A percentile compares a stretch with the other conserved stretches of the same genome.
Evolutionary conservation across 2,329 filamentous ascomycete species (phyloP).

Genomic region (Ophiostoma tasmaniense): DNA sequence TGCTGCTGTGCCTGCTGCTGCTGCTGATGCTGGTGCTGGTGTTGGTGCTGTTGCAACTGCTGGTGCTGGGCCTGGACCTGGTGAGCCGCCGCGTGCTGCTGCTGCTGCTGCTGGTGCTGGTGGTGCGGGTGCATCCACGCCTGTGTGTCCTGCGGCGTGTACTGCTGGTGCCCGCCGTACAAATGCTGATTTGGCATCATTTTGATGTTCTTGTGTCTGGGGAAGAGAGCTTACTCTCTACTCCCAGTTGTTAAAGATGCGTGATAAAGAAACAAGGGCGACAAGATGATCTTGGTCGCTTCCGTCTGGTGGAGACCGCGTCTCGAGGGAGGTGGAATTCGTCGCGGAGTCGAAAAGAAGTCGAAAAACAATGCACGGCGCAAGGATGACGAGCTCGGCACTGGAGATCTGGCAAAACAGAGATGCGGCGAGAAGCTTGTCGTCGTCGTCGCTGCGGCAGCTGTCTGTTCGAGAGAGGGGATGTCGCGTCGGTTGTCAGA

Average conservation of each 20-base stretch:
- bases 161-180: slow-evolving; percentile 59
- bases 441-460: background rate
- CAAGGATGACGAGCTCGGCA: background rate
- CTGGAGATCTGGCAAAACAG: background rate
- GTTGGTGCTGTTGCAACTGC: slow-evolving; percentile 59
- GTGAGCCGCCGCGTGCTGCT: slow-evolving; percentile 12
- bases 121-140: slow-evolving; percentile 63
- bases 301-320: background rate
- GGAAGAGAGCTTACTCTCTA: slow-evolving; percentile 7
- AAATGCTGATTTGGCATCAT: slow-evolving; percentile 59
- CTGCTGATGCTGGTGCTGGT: slow-evolving; percentile 53
- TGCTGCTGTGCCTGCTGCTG: slow-evolving; percentile 52
- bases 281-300: background rate
- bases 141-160: slow-evolving; percentile 51
- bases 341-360: background rate
- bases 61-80: slow-evolving; percentile 35
- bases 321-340: background rate
- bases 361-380: background rate
- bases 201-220: background rate
- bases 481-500: background rate
- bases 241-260: background rate
- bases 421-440: background rate
- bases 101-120: slow-evolving; percentile 46
- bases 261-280: background rate
- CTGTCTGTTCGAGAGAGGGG: background rate